Percentiles rank a stretch among this genome's conserved stretches.
phyloP scores from a whole-genome alignment of 192 early-diverging fungal genomes.

The Coemansia sp. region DNA sequence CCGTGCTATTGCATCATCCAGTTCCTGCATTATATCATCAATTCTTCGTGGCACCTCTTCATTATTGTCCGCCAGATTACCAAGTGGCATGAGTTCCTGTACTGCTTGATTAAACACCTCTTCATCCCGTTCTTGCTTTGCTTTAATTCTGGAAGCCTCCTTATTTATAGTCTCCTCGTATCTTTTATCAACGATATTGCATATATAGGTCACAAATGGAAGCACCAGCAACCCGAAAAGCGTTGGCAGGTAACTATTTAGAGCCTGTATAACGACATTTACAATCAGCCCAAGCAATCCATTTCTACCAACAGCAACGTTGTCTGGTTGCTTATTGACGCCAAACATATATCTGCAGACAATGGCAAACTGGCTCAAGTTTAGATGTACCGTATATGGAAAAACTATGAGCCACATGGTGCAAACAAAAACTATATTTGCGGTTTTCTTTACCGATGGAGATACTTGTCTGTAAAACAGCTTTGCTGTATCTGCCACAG shows the following conservation, averaged over 20 bases:
- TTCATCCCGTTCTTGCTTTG: no score
- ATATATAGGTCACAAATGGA: background rate
- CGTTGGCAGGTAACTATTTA: background rate
- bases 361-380: background rate
- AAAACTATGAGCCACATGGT: conserved; percentile 73
- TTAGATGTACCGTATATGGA: conserved; percentile 71
- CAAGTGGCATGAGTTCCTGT: background rate
- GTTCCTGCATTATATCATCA: no score
- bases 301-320: no score
- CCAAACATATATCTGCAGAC: background rate
- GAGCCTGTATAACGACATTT: background rate
- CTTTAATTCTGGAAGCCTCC: background rate
- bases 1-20: no score
- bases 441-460: conserved; percentile 21
- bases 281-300: background rate
- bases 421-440: conserved; percentile 26
- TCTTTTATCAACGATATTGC: background rate
- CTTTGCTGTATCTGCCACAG: conserved; percentile 38
- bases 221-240: background rate
- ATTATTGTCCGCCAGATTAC: conserved; percentile 2
- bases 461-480: conserved; percentile 11
- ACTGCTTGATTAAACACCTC: background rate
- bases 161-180: background rate
- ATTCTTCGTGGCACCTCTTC: no score
- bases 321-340: no score